Evolutionary conservation across 2,329 filamentous ascomycete species (phyloP), one percentile per base, ranked within the genome.

Genomic region (Sporothrix pseudoabietina): DNA sequence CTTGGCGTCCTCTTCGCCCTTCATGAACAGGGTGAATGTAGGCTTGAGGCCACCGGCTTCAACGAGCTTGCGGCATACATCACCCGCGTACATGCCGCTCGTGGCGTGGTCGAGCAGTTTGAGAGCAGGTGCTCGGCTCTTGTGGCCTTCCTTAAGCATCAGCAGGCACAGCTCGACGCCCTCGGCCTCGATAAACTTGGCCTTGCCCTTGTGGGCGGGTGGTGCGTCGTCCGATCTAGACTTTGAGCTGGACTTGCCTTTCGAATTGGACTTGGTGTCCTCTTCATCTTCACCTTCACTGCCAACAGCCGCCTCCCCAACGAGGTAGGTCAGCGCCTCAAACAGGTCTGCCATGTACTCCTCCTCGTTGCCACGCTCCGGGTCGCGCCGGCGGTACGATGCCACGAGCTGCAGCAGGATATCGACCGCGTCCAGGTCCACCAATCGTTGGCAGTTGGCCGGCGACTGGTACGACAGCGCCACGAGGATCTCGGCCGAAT

Each of bases 271-370:
- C 6, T 22, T 63, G 3, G 19, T 9, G 26, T 52, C 65, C 12
- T 55, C 71, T 9, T 66, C 26, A 26, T 26, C 26, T 26, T 26
- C 26, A 26, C 26, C 26, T 26, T 26, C 54, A 6, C 39, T 12
- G 19, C 9, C 69, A 6, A 69, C 55, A 0, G 65, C 22, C 12
- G 65, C 65, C 30, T 69, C 91, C 77, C 97, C 92, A 0, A 91
- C 92, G 0, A 97, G 83, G 77, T 92, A 97, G 0, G 93, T 92
- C 22, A 98, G 80, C 1, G 91, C 89, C 79, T 97, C 94, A 80
- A 99, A 99, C 0, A 98, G 80, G 77, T 99, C 97, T 81, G 97
- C 94, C 79, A 97, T 92, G 80, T 93, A 98, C 82, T 99, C 96
- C 79, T 97, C 94, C 81, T 98, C 96, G 69, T 96, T 91, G 44